Base-by-base conservation (phyloP, 257 asterid genomes). In the Forsythia viridissima region DNA sequence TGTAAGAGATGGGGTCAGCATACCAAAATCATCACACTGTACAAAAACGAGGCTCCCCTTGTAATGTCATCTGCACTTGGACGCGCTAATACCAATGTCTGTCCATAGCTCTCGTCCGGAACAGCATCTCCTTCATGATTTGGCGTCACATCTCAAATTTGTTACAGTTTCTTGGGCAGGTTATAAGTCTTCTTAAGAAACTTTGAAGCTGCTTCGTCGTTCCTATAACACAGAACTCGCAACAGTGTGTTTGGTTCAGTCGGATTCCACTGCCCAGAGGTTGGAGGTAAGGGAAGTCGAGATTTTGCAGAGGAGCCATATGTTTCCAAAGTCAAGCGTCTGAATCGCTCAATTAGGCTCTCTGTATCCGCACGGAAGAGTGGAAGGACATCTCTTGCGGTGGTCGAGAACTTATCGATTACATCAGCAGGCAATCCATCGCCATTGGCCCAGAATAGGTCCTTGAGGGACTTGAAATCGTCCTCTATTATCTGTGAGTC, bases 181-280 rank as follows among this genome's bases (percentile, higher is more conserved):
- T 93, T 96, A 66, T 93, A 93, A 13, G 97, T 90, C 89, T 89
- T 96, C 88, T 90, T 96, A 13, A 96, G 97, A 88, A 96, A 96
- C 86, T 84, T 96, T 0, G 99, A 76, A 48, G 99, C 98, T 70
- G 94, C 89, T 20, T 92, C 99, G 37, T 96, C 98, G 21, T 93
- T 90, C 81, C 99, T 90, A 84, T 93, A 84, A 83, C 99, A 96
- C 80, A 92, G 73, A 86, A 96, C 93, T 40, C 99, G 89, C 84
- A 96, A 71, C 84, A 96, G 82, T 0, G 97, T 96, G 86, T 96
- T 96, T 1, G 99, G 96, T 67, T 96, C 99, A 2, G 92, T 84
- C 3, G 97, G 86, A 81, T 81, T 91, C 99, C 99, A 96, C 71
- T 93, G 97, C 59, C 97, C 99, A 0, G 99, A 91, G 0, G 98